Percentiles rank a stretch among this genome's conserved stretches.
Conservation (phyloP, 352 stramenopile species). For the Globisporangium solare region DNA sequence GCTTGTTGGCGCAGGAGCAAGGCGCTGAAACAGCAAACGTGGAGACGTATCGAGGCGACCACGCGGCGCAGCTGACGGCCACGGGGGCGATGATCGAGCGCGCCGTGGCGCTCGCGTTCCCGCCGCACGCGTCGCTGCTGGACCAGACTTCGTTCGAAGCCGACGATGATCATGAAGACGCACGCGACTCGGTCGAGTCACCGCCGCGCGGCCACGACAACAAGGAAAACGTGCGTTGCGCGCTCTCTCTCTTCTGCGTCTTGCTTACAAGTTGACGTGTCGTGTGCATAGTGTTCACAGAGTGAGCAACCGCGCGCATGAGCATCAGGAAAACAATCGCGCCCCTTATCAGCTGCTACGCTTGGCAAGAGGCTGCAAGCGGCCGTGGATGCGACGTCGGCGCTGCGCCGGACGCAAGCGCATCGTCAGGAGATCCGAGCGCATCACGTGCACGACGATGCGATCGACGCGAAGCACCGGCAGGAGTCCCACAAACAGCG, state of each 20-base stretch:
- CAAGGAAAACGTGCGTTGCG: constrained; percentile 23
- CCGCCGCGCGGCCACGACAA: neutral
- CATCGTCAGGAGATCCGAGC: constrained; percentile 18
- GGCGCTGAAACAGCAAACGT: no score
- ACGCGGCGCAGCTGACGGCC: neutral
- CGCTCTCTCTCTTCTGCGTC: neutral
- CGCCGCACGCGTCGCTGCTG: constrained; percentile 3
- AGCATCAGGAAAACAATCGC: no score
- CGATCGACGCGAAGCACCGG: constrained; percentile 1
- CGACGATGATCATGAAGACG: neutral
- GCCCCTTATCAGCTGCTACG: neutral
- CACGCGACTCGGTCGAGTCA: constrained; percentile 6
- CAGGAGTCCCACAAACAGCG: constrained; percentile 35
- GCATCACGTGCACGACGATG: constrained; percentile 15
- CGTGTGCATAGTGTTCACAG: no score
- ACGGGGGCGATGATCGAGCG: constrained; percentile 56
- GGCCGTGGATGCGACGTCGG: constrained; percentile 12
- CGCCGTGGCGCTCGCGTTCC: constrained; percentile 45
- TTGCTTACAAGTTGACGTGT: neutral
- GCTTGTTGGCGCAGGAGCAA: no score
- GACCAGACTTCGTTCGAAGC: constrained; percentile 10
- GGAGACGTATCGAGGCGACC: no score
- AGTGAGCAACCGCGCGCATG: no score
- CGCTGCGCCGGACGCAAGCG: constrained; percentile 16
- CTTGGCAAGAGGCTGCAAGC: constrained; percentile 14